phyloP scores from a whole-genome alignment of 805 yeast genomes.

The Nadsonia fulvescens region DNA sequence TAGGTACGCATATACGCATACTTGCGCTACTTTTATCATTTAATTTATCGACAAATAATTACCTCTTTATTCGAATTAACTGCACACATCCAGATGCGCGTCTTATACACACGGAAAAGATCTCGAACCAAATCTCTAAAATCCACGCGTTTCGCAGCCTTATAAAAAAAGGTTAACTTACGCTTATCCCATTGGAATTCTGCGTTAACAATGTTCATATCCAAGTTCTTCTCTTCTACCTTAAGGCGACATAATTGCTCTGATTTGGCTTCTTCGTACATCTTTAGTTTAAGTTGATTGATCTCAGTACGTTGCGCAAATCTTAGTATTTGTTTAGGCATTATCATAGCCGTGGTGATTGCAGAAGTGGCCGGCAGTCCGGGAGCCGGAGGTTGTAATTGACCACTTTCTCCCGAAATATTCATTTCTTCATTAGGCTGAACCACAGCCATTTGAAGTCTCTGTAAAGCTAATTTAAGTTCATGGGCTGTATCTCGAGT shows the following conservation, averaged over 20 bases:
- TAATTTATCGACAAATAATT: no score
- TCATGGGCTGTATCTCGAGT: constrained; percentile 49
- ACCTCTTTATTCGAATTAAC: no score
- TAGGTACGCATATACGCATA: no score
- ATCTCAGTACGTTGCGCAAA: constrained; percentile 47
- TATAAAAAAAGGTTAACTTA: constrained; percentile 60
- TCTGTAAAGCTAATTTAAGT: constrained; percentile 45
- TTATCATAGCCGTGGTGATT: constrained; percentile 34
- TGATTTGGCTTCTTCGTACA: constrained; percentile 54
- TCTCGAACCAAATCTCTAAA: constrained; percentile 64
- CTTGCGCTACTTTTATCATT: no score
- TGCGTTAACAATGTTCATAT: constrained; percentile 53
- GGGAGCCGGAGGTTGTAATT: constrained; percentile 2
- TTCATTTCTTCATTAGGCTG: constrained; percentile 12
- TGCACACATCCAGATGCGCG: constrained; percentile 81
- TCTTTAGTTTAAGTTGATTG: constrained; percentile 36
- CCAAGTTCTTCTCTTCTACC: constrained; percentile 28
- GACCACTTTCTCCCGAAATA: no score
- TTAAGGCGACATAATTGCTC: constrained; percentile 43
- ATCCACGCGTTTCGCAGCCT: constrained; percentile 47
- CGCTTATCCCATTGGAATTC: constrained; percentile 78
- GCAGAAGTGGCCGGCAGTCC: no score
- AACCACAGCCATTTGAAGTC: constrained; percentile 53
- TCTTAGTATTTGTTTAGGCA: constrained; percentile 50
- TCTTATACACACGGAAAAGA: constrained; percentile 55